phyloP scores from a whole-genome alignment of 106 monocot species.

The Platanthera zijinensis region DNA sequence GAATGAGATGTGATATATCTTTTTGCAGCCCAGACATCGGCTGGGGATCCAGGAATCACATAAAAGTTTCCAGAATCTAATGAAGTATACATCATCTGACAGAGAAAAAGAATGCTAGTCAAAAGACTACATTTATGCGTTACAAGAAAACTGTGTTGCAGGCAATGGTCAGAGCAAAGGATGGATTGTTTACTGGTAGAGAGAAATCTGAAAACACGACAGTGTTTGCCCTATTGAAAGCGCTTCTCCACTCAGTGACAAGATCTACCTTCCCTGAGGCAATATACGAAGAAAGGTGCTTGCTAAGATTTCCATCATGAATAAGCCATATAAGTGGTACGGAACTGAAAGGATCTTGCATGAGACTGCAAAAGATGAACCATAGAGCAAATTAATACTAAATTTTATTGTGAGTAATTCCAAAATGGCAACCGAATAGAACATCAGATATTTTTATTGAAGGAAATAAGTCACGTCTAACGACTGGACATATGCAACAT shows the following conservation, averaged over 20 bases:
- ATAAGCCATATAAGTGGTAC: conserved; percentile 90
- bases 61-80: conserved; percentile 86
- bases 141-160: background rate
- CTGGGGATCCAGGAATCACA: conserved; percentile 73
- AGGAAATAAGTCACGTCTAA: no score
- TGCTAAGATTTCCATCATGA: conserved; percentile 76
- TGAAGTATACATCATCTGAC: conserved; percentile 69
- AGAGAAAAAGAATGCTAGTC: conserved; percentile 6
- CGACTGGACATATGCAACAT: no score
- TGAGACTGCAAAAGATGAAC: conserved; percentile 48
- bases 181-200: conserved; percentile 54
- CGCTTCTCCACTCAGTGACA: conserved; percentile 62
- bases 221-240: conserved; percentile 63
- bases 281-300: conserved; percentile 50
- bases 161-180: background rate
- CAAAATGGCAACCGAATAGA: no score
- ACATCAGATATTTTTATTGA: no score
- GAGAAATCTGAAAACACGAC: conserved; percentile 90
- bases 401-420: background rate
- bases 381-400: background rate
- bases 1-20: conserved; percentile 42
- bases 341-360: conserved; percentile 72
- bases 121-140: conserved; percentile 2
- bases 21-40: conserved; percentile 44
- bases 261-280: conserved; percentile 35